phyloP scores from a whole-genome alignment of 2,329 filamentous ascomycete genomes.

The Thielaviopsis populi region DNA sequence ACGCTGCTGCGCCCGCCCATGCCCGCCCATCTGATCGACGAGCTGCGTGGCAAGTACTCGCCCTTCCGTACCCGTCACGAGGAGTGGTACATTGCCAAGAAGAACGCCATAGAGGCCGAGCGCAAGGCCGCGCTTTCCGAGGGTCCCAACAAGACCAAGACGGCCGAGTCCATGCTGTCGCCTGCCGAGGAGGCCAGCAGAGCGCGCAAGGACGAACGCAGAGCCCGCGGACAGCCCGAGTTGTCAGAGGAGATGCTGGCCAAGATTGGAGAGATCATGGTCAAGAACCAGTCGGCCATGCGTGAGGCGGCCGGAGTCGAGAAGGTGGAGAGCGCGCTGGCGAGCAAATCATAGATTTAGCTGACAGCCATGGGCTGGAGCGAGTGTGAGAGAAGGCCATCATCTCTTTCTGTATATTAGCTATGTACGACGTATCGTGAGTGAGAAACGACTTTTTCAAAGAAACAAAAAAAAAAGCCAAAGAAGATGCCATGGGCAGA shows the following conservation, averaged over 20 bases:
- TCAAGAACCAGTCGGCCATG: slow-evolving; percentile 32
- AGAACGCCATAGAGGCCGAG: slow-evolving; percentile 41
- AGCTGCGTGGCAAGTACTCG: slow-evolving; percentile 71
- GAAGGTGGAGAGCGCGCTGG: slow-evolving; percentile 11
- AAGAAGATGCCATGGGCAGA: neutral
- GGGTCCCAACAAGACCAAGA: slow-evolving; percentile 21
- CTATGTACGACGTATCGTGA: slow-evolving; percentile 9
- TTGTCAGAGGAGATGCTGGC: slow-evolving; percentile 44
- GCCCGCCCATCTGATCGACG: slow-evolving; percentile 63
- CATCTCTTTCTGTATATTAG: slow-evolving; percentile 13
- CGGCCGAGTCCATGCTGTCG: slow-evolving; percentile 32
- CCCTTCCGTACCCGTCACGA: slow-evolving; percentile 71
- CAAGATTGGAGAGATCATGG: slow-evolving; percentile 47
- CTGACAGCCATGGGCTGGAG: neutral
- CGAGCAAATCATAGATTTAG: slow-evolving; percentile 2
- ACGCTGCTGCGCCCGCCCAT: slow-evolving; percentile 64
- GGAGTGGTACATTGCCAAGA: slow-evolving; percentile 51
- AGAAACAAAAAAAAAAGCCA: neutral
- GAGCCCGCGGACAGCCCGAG: slow-evolving; percentile 38
- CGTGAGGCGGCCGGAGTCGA: slow-evolving; percentile 11
- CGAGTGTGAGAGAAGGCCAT: neutral
- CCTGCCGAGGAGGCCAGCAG: slow-evolving; percentile 46
- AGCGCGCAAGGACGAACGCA: slow-evolving; percentile 36
- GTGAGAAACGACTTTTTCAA: neutral
- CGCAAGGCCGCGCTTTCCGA: slow-evolving; percentile 24